These are phyloP conservation scores for Saccharum officinarum DNA, from an alignment of 176 grass and related monocot genomes.

Conservation along the genomic window DNA sequence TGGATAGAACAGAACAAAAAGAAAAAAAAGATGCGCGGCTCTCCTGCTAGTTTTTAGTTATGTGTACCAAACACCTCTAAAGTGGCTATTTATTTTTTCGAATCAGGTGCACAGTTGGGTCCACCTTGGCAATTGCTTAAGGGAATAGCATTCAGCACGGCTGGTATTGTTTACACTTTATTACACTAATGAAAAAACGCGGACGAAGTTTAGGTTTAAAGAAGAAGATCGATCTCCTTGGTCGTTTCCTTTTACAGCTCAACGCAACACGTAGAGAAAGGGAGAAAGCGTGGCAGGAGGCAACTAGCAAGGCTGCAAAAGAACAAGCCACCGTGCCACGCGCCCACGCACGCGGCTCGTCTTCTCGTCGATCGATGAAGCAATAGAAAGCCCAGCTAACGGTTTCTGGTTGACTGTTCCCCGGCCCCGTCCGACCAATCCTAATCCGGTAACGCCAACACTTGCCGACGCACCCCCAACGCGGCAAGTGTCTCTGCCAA, in stretches of 20 bases:
- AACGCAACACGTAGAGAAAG: not conserved
- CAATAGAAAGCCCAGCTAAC: not conserved
- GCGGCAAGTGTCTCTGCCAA: fast-evolving
- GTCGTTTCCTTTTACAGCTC: not conserved
- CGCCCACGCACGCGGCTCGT: not conserved
- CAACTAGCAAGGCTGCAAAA: not conserved
- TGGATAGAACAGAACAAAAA: no score
- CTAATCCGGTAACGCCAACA: not conserved
- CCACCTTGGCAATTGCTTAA: no score
- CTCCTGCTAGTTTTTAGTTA: no score
- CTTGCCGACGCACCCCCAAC: not conserved
- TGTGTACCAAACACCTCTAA: no score
- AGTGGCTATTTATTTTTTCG: no score
- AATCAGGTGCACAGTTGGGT: no score
- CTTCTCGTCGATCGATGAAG: not conserved
- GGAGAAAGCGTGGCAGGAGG: not conserved
- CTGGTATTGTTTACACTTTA: no score
- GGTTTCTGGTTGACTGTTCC: not conserved
- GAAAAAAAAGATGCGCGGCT: no score
- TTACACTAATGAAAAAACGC: no score
- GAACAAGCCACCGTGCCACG: not conserved
- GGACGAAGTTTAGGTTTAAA: no score
- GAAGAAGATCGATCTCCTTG: no score
- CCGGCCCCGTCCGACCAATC: not conserved
- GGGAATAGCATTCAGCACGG: no score